These are phyloP conservation scores for Fusarium proliferatum DNA, from an alignment of 2,329 filamentous ascomycete genomes.

Conservation along the genomic window DNA sequence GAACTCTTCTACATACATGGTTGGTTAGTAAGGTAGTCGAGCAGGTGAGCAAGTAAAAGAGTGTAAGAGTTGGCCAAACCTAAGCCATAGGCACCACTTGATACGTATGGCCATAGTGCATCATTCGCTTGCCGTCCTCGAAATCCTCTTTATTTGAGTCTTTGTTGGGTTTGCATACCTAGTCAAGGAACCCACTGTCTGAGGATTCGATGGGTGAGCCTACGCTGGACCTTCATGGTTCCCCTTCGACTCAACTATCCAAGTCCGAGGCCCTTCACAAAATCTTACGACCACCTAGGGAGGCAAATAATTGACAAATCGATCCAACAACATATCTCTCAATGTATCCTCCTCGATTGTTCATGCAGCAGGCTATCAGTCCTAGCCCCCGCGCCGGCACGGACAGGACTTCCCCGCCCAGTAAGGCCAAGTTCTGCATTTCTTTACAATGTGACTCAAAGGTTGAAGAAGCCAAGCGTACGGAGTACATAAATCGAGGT, in stretches of 20 bases:
- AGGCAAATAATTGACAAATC: not conserved
- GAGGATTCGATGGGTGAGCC: not conserved
- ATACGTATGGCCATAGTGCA: slow-evolving; percentile 21
- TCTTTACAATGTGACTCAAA: slow-evolving; percentile 1
- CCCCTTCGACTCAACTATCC: not conserved
- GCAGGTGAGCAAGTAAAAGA: not conserved
- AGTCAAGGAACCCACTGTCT: not conserved
- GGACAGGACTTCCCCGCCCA: slow-evolving; percentile 31
- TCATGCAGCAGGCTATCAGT: slow-evolving; percentile 18
- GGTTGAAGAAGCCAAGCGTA: not conserved
- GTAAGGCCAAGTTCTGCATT: slow-evolving; percentile 23
- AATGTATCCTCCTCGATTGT: slow-evolving; percentile 3
- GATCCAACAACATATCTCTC: not conserved
- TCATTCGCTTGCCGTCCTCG: slow-evolving; percentile 7
- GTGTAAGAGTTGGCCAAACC: slow-evolving; percentile 9
- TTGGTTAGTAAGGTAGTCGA: slow-evolving; percentile 6
- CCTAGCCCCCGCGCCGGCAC: slow-evolving; percentile 33
- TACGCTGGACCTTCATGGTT: not conserved
- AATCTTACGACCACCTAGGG: not conserved
- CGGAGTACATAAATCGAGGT: not conserved
- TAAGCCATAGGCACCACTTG: slow-evolving; percentile 24
- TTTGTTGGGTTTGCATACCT: not conserved
- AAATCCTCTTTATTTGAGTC: slow-evolving; percentile 10
- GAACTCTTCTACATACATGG: slow-evolving; percentile 24
- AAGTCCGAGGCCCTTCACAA: not conserved